Evolutionary conservation across 768 basidiomycete species (phyloP).

Genomic region (Russula sp.): DNA sequence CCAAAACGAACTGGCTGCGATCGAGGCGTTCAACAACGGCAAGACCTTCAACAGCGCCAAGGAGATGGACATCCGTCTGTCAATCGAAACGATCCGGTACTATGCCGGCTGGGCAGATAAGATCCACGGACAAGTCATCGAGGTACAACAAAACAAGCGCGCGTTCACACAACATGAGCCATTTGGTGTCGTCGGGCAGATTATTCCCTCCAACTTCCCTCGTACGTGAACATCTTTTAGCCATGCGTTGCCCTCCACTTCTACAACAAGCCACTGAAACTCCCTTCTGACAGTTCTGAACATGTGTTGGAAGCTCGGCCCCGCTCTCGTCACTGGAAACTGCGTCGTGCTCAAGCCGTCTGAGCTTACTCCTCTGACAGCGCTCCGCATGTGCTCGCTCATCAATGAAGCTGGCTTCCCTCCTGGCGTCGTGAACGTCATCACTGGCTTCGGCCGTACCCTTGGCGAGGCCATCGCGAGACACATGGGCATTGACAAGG

Average conservation of each 20-base stretch:
- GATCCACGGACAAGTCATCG: slow-evolving; percentile 66
- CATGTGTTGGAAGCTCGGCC: slow-evolving; percentile 55
- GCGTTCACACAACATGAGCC: slow-evolving; percentile 58
- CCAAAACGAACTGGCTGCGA: slow-evolving; percentile 56
- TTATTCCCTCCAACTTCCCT: slow-evolving; percentile 66
- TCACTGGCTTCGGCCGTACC: slow-evolving; percentile 46
- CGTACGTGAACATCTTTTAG: slow-evolving; percentile 25
- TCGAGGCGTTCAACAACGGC: slow-evolving; percentile 67
- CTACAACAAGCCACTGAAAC: too few species aligned
- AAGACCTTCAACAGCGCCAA: slow-evolving; percentile 48
- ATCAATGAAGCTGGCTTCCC: slow-evolving; percentile 55
- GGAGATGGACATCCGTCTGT: slow-evolving; percentile 39
- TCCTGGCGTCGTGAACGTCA: slow-evolving; percentile 53
- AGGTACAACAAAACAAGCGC: slow-evolving; percentile 44
- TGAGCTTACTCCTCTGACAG: slow-evolving; percentile 53
- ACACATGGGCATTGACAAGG: slow-evolving; percentile 39
- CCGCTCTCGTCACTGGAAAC: slow-evolving; percentile 59
- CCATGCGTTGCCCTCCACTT: not conserved
- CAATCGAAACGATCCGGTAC: slow-evolving; percentile 55
- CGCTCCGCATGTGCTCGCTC: slow-evolving; percentile 39
- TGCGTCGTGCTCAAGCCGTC: slow-evolving; percentile 59
- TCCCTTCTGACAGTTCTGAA: slow-evolving; percentile 34
- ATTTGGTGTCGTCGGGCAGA: slow-evolving; percentile 46
- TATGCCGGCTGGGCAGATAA: slow-evolving; percentile 96
- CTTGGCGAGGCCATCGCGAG: slow-evolving; percentile 51